Evolutionary conservation across 225 moss, liverwort and hornwort species (phyloP), one percentile per base, ranked within the genome.

Genomic region (Bryum argenteum): DNA sequence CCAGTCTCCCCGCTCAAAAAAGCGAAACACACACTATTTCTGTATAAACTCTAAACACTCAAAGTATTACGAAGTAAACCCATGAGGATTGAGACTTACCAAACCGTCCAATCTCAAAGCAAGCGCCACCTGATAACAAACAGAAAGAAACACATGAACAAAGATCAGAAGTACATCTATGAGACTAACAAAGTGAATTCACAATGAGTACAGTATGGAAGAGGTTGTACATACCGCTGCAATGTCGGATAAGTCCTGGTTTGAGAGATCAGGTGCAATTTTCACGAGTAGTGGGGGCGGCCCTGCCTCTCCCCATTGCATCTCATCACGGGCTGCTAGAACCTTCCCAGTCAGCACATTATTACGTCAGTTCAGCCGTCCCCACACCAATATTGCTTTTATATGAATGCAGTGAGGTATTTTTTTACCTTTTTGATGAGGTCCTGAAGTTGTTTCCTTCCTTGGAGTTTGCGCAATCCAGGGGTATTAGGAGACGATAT

Each of bases 401-500:
- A n/a, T n/a, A n/a, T n/a, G n/a, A n/a, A n/a, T n/a, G n/a, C n/a
- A n/a, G n/a, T n/a, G n/a, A n/a, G n/a, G n/a, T n/a, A n/a, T n/a
- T 26, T 17, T 41, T 1, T 48, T 66, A 92, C 97, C 81, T 91
- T 92, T 72, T 94, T 92, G 11, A 97, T 85, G 37, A 97, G 92
- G 59, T 94, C 94, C 75, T 97, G 92, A 18, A 97, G 84, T 75
- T 97, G 91, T 78, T 97, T 97, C 56, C 97, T 83, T 54, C 97
- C 92, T 80, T 97, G 97, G 8, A 97, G 89, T 84, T 91, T 97
- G 67, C 97, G 84, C 76, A 97, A 75, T 43, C 97, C 97, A 68
- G 97, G 97, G 16, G 97, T 97, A 71, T 97, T 97, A 22, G 97
- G 97, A 66, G 97, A 97, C 5, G 97, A 97, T 65, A 97, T 78